A percentile compares a stretch with the other conserved stretches of the same genome.
phyloP scores from a whole-genome alignment of 257 asterid species.

The Solanum dulcamara region DNA sequence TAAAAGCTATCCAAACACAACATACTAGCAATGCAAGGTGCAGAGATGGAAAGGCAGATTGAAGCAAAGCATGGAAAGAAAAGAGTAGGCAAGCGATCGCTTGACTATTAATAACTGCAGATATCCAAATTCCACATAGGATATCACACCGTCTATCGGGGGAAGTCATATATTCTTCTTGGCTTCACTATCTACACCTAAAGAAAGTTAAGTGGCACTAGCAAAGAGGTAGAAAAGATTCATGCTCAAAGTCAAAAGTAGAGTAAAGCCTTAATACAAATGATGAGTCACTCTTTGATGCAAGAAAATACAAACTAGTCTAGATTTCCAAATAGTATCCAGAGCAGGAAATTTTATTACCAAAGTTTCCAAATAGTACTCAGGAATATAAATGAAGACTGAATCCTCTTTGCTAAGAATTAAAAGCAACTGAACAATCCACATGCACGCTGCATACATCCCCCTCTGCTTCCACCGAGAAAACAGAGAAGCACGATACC shows the following conservation, averaged over 20 bases:
- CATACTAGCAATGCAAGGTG: background rate
- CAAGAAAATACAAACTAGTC: background rate
- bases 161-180: background rate
- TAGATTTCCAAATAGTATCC: background rate
- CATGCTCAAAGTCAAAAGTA: background rate
- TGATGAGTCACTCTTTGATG: background rate
- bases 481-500: slow-evolving; percentile 80
- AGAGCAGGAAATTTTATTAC: slow-evolving; percentile 27
- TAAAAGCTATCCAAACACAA: background rate
- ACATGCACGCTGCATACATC: slow-evolving; percentile 85
- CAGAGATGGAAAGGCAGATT: background rate
- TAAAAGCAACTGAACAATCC: slow-evolving; percentile 85
- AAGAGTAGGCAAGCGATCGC: background rate
- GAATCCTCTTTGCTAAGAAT: slow-evolving; percentile 77
- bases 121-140: background rate
- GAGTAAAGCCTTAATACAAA: background rate
- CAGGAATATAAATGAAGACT: slow-evolving; percentile 68
- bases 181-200: background rate
- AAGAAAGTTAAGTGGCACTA: background rate
- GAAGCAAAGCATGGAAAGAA: background rate
- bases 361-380: slow-evolving; percentile 88
- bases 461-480: slow-evolving; percentile 98
- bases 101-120: background rate
- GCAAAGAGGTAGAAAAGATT: background rate
- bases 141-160: background rate